Evolutionary conservation across 2,329 filamentous ascomycete genomes (phyloP), one percentile per base, ranked within the genome.

Genomic region (Capronia epimyces): DNA sequence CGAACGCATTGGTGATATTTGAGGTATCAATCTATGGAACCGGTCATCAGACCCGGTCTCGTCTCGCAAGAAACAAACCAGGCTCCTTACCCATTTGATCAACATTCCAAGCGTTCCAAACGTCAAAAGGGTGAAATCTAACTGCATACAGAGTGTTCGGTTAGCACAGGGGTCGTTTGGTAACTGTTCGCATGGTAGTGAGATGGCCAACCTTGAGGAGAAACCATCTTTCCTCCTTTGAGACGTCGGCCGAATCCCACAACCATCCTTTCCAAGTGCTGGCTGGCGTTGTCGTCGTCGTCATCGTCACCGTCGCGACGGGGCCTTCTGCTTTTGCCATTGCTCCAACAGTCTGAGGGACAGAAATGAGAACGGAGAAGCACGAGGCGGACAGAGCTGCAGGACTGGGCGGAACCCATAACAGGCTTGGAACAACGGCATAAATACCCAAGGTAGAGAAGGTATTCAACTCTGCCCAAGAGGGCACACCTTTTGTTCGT

Each of bases 1-100:
- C 76, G 46, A 79, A 79, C 1, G 76, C 76, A 43, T 55, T 55
- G 36, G 52, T 55, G 27, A 55, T 48, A 27, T 55, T 55, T 5
- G 52, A 55, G n/a, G 52, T 55, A 42, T 55, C 52, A 22, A 55
- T 55, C 52, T 53, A 37, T 16, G n/a, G 6, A 20, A 2, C 12
- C 8, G 15, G 34, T 3, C 10, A 37, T 47, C 31, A 47, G 37
- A 13, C 22, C n/a, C 6, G n/a, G 13, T 15, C 2, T 36, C 18
- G 24, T 32, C 7, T n/a, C n/a, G 41, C n/a, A 29, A 21, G 27
- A 2, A 21, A 45, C 5, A 25, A 44, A 16, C 15, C 15, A 37
- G n/a, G 20, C 13, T 29, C 5, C 46, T 43, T 47, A 43, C 43
- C 46, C 52, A 55, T 55, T 55, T 55, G 27, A 48, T 55, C 48